Evolutionary conservation across 2,329 filamentous ascomycete species (phyloP).

Genomic region (Colletotrichum sp.): DNA sequence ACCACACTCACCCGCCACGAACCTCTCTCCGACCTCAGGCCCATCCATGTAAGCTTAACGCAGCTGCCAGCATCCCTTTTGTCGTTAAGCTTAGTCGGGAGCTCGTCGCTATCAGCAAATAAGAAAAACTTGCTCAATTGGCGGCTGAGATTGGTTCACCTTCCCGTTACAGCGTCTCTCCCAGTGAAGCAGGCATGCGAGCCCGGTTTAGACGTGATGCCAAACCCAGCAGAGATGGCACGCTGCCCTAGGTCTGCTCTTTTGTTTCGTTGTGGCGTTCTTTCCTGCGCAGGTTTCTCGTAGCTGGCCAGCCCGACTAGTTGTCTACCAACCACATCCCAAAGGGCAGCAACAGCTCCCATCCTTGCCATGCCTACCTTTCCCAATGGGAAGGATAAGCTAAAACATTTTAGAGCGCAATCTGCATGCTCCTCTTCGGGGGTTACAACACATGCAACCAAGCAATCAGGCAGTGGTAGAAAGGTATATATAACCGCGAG

Average conservation of each 20-base stretch:
- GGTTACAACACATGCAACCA: not conserved
- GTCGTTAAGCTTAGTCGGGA: not conserved
- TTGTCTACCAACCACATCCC: not conserved
- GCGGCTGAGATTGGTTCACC: conserved; percentile 16
- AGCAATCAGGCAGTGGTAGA: not conserved
- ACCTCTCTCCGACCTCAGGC: not conserved
- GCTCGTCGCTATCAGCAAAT: not conserved
- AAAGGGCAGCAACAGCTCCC: not conserved
- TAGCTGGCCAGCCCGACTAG: not conserved
- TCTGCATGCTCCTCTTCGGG: not conserved
- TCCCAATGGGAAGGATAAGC: conserved; percentile 1
- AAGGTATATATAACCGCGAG: not conserved
- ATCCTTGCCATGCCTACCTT: not conserved
- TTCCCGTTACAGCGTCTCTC: not conserved
- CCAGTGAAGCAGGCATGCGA: not conserved
- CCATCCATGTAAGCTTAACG: not conserved
- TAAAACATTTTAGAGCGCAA: not conserved
- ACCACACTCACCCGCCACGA: not conserved
- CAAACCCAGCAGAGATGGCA: not conserved
- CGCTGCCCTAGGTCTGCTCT: not conserved
- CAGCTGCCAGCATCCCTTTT: not conserved
- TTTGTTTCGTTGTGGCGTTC: not conserved
- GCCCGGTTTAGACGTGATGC: not conserved
- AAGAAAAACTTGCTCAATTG: conserved; percentile 28
- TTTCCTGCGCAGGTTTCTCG: not conserved